Base-by-base conservation (phyloP, 257 asterid genomes). In the Plantago ovata region DNA sequence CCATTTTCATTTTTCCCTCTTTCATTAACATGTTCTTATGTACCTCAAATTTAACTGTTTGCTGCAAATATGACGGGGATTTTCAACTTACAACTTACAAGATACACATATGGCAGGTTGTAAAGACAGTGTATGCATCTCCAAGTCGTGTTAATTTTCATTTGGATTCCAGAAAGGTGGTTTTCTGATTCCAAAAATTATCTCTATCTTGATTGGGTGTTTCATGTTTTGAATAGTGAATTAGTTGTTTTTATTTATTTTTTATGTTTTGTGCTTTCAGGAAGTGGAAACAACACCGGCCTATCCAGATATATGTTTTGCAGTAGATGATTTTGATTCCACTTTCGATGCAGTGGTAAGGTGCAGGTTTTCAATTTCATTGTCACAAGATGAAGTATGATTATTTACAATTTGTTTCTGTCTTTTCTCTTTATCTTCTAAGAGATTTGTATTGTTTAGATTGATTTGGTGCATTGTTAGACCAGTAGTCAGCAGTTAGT, bases 291-390 rank as follows among this genome's bases (percentile, higher is more conserved):
- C 98, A 28, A 73, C 81, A 38, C 79, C 95, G 53, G 96, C 98
- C 64, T 92, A 92, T 78, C 98, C 98, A 64, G 98, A 92, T 61
- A 84, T 92, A 67, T 92, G 94, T 71, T 92, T 92, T 81, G 98
- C 98, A 24, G 98, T 92, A 61, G 98, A 92, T 69, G 98, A 92
- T 67, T 92, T 84, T 63, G 98, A 92, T 79, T 92, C 97, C 69
- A 92, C 98, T 49, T 92, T 88, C 63, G 98, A 92, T 73, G 90
- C 95, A 40, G 95, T 92, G 98, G 98, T 92, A 84, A 79, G 78
- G 58, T 72, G 65, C 78, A 52, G 58, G 53, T 58, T 44, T 63
- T 4, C 63, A 41, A 72, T 70, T 28, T 52, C 24, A 24, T 52
- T 65, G 58, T 50, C 16, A 40, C 23, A 19, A 65, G 45, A 67